Evolutionary conservation across 2,329 filamentous ascomycete genomes (phyloP), one percentile per base, ranked within the genome.

Genomic region (Exophiala sideris): DNA sequence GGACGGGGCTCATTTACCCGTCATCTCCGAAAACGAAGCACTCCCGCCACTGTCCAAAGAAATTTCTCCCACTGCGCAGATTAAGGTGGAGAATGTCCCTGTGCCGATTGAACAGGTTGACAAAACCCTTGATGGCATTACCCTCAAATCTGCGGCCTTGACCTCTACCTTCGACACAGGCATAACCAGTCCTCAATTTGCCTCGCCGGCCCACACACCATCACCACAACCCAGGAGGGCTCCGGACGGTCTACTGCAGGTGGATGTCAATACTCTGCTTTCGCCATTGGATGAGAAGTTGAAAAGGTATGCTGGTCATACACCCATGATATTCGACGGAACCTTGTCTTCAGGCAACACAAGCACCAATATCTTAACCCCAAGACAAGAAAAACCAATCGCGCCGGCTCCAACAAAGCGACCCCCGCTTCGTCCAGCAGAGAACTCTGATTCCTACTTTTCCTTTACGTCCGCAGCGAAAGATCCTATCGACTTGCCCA

Each of bases 41-140:
- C 65, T 75, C 16, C 73, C 72, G 5, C 69, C 71, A 3, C 65
- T 65, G 41, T 64, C 68, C 34, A 70, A 62, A 47, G 63, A 68
- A 18, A 63, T 61, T 29, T 73, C 73, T 46, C 63, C 62, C 7
- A 54, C 63, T 9, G 50, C 62, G 10, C 62, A 62, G 53, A 58
- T 68, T 46, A 56, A 54, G 51, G 42, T 35, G 11, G 52, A 55
- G 24, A 59, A 52, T 48, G 44, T 54, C 24, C 67, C 70, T 33
- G 64, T 75, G 7, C 74, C 73, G 2, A 73, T 76, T 52, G 73
- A 76, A 59, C 70, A 73, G 58, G 65, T 77, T 34, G 74, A 77
- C 59, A 74, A 69, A 48, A 70, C 66, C 29, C 66, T 77, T 1
- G 74, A 77, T 54, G 74, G 74, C 5, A 77, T 77, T 52, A 76